Evolutionary conservation across 768 basidiomycete species (phyloP).

Genomic region (Strobilomyces echinocephalus): DNA sequence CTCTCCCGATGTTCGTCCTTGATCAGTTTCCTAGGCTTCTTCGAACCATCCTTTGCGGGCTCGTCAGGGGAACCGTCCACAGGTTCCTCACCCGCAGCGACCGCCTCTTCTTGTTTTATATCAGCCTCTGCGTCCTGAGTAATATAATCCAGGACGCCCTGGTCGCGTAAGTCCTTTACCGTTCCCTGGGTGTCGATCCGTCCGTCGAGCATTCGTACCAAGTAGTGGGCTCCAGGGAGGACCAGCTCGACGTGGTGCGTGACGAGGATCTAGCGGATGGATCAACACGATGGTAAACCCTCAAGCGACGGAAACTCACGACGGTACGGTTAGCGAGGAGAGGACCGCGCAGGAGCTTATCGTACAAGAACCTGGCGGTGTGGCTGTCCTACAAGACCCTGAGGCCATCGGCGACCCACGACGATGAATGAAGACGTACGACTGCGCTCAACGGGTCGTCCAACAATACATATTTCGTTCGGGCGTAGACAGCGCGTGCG

Average conservation of each 20-base stretch:
- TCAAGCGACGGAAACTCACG: constrained; percentile 29
- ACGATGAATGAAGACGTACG: constrained; percentile 36
- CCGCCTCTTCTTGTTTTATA: constrained; percentile 41
- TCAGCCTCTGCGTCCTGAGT: constrained; percentile 47
- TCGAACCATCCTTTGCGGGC: constrained; percentile 23
- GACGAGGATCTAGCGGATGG: constrained; percentile 49
- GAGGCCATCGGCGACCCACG: not conserved
- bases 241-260: constrained; percentile 85
- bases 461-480: constrained; percentile 63
- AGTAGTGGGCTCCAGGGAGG: constrained; percentile 65
- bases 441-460: constrained; percentile 83
- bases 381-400: constrained; percentile 51
- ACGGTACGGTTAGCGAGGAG: constrained; percentile 67
- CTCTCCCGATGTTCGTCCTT: constrained; percentile 79
- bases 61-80: constrained; percentile 2
- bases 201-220: constrained; percentile 78
- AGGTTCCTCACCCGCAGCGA: constrained; percentile 9
- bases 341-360: constrained; percentile 61
- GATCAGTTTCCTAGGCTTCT: constrained; percentile 68
- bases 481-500: constrained; percentile 76
- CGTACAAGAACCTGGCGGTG: constrained; percentile 58
- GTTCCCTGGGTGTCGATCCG: constrained; percentile 74
- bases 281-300: not conserved
- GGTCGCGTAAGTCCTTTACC: constrained; percentile 55
- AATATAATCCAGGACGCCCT: constrained; percentile 60